Base-by-base conservation (phyloP, 2,329 filamentous ascomycete species). In the Verticillium tricorpus region DNA sequence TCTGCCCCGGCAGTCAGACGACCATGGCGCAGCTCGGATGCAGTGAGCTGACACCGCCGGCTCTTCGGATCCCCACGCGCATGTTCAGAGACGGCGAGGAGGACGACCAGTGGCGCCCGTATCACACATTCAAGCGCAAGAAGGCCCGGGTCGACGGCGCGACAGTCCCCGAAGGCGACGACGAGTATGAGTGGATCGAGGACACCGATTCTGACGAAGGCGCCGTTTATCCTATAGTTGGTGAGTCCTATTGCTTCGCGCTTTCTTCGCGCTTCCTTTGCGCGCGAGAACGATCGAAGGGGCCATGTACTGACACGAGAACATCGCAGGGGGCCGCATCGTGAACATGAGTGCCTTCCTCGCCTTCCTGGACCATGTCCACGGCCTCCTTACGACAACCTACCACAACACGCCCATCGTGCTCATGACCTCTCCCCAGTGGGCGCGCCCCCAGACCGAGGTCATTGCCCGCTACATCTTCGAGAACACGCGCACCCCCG, bases 371-470 rank as follows among this genome's bases (percentile, higher is more conserved):
- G 91, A 93, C 61, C 92, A 99, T 74, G 89, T 98, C 67, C 92
- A 97, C 82, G 89, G 91, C 75, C 86, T 91, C 57, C 85, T 99
- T 63, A 95, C 92, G 64, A 93, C 92, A 31, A 92, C 92, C 3
- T 95, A 97, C 73, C 95, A 98, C 78, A 97, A 97, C 78, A 97
- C 94, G 0, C 93, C 95, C 2, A 92, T 99, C 66, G 84, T 98
- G 74, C 86, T 99, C 65, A 90, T 98, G 76, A 86, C 90, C 8
- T 91, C 96, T 68, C 93, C 95, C 4, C 89, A 89, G 68, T 99
- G 95, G 94, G 93, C 92, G 4, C 87, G 90, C 9, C 89, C 90
- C 65, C 93, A 97, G 74, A 89, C 89, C 72, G 94, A 98, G 76
- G 85, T 85, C 45, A 89, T 99, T 67, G 91, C 93, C 15, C 92